Percentiles rank a stretch among this genome's conserved stretches.
Evolutionary conservation across 106 monocot genomes (phyloP).

Genomic region (Posidonia australis): DNA sequence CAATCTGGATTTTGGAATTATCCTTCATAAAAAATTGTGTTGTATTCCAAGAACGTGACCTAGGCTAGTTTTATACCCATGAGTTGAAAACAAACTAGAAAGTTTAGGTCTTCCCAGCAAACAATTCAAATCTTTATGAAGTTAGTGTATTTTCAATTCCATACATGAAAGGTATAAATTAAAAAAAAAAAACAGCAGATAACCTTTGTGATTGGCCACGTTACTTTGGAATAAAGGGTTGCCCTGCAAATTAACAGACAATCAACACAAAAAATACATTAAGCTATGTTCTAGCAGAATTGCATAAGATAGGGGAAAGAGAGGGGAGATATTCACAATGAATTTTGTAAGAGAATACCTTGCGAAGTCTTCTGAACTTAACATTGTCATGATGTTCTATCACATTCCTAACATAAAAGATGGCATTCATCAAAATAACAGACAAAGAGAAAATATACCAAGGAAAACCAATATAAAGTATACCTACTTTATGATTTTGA

Average conservation of each 20-base stretch:
- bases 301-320: background rate
- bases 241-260: slow-evolving; percentile 29
- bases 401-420: slow-evolving; percentile 52
- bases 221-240: slow-evolving; percentile 77
- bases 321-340: background rate
- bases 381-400: slow-evolving; percentile 65
- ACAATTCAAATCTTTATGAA: background rate
- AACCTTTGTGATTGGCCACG: slow-evolving; percentile 67
- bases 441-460: background rate
- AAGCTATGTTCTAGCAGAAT: background rate
- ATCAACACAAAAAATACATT: background rate
- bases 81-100: no score
- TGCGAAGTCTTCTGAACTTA: slow-evolving; percentile 65
- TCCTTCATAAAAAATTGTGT: no score
- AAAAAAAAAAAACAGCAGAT: background rate
- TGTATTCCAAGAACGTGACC: no score
- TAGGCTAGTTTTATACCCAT: no score
- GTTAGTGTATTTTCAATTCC: no score
- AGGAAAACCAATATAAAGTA: slow-evolving; percentile 5
- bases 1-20: no score
- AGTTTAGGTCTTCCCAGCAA: no score
- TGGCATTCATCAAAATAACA: background rate
- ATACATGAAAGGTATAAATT: background rate
- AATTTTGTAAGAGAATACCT: slow-evolving; percentile 27
- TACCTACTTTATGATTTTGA: slow-evolving; percentile 72